Evolutionary conservation across 225 moss, liverwort and hornwort species (phyloP).

Genomic region (Climacium dendroides): DNA sequence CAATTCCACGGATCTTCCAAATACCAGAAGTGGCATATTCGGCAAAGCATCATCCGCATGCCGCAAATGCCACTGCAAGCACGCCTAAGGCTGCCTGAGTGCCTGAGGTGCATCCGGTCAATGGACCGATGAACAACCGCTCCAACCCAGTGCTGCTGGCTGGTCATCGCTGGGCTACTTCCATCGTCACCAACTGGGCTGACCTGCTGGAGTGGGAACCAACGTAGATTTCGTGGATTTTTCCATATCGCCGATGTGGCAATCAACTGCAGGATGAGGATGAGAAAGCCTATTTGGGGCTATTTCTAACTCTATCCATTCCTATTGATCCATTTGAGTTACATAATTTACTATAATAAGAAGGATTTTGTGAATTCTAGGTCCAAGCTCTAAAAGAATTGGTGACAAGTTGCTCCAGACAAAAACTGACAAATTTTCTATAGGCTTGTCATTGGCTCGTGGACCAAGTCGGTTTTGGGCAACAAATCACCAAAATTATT

Average conservation of each 20-base stretch:
- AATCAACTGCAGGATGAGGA: not conserved
- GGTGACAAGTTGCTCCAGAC: fast-evolving
- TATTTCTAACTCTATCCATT: not conserved
- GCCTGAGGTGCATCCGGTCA: not conserved
- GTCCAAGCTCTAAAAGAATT: fast-evolving
- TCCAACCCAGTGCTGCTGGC: not conserved
- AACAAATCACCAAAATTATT: too few relatives aligned
- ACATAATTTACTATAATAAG: not conserved
- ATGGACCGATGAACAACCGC: not conserved
- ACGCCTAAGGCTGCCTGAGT: not conserved
- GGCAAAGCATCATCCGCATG: not conserved
- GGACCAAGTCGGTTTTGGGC: fast-evolving
- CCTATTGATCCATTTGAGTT: not conserved
- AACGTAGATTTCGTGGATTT: not conserved
- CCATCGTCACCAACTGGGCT: not conserved
- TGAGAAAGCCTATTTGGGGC: not conserved
- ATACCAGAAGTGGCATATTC: not conserved
- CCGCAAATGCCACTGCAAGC: not conserved
- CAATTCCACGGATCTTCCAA: not conserved
- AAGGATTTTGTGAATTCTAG: too few relatives aligned
- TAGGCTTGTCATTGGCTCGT: not conserved
- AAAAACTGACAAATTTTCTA: not conserved
- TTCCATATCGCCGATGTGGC: not conserved
- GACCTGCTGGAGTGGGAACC: not conserved
- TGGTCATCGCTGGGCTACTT: not conserved